Conservation (phyloP, 345 rosid genomes). For the Fremontodendron californicum region DNA sequence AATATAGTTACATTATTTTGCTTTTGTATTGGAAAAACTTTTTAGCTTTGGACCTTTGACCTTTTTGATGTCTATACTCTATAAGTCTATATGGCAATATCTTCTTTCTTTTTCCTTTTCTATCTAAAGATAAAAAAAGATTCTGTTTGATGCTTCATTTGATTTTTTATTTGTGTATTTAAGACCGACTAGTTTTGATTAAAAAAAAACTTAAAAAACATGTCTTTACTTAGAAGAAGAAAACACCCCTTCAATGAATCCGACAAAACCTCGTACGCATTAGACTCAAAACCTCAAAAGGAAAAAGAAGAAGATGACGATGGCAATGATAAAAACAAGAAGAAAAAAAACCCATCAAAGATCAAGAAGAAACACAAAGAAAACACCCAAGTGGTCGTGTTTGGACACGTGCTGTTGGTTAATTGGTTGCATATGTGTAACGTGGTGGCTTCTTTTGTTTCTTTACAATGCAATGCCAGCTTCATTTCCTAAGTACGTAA, state of each 20-base stretch:
- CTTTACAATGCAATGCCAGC: constrained; percentile 87
- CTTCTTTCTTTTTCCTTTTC: no score
- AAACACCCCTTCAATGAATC: constrained; percentile 1
- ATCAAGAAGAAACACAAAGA: background rate
- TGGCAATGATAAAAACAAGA: background rate
- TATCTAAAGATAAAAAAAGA: no score
- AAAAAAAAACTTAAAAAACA: no score
- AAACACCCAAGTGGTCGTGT: constrained; percentile 54
- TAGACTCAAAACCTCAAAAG: background rate
- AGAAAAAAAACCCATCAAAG: background rate
- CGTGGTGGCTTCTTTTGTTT: constrained; percentile 86
- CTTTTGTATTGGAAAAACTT: no score
- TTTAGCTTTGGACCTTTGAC: no score
- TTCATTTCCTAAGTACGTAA: constrained; percentile 72
- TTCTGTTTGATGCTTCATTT: no score
- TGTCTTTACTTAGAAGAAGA: background rate
- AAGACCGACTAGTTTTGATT: no score
- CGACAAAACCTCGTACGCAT: background rate
- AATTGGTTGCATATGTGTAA: constrained; percentile 66
- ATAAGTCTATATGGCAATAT: no score
- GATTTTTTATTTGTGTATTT: no score
- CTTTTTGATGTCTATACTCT: no score
- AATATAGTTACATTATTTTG: background rate
- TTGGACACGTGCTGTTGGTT: constrained; percentile 84
- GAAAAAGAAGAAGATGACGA: constrained; percentile 4